Evolutionary conservation across 2,329 filamentous ascomycete genomes (phyloP), one percentile per base, ranked within the genome.

Genomic region (Xylariales sp.): DNA sequence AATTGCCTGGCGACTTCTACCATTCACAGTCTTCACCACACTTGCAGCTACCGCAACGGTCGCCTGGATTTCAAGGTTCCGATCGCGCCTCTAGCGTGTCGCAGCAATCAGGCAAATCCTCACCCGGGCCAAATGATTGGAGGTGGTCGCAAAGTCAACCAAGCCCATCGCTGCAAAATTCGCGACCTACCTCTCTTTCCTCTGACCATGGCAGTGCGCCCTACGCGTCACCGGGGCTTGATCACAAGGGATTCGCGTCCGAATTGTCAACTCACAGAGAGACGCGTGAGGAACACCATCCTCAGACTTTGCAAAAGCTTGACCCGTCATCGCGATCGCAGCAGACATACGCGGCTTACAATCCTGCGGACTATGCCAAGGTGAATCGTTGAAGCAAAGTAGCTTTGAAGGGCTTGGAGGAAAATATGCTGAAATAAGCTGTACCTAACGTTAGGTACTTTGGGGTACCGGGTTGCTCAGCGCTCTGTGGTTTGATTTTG

Each of bases 1-100:
- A 71, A 46, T 60, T 71, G 46, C 64, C 66, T 0, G 74, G 74
- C 16, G 74, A 78, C 51, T 73, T 62, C 52, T 69, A 68, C 48
- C 61, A 73, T 32, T 53, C 65, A 0, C 60, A 65, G 37, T 14
- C 46, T 3, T 57, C 58, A 7, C 54, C 60, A 5, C 47, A 47
- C 14, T 46, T 60, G 4, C 54, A 54, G 15, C 52, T 48, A 2
- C 53, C 55, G 4, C 60, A 60, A 15, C 51, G 56, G 0, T 63
- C 66, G 0, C 60, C 61, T 2, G 48, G 42, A 40, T 51, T 41
- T 42, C 21, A 43, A 51, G n/a, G n/a, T n/a, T n/a, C n/a, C n/a
- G 40, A 63, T 62, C 2, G 53, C 53, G 4, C 47, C 50, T n/a
- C n/a, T n/a, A n/a, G 24, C 5, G 21, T 39, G 21, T 55, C 59